These are phyloP conservation scores for Suhomyces kunorum DNA, from an alignment of 1,139 yeast genomes.

Conservation along the genomic window DNA sequence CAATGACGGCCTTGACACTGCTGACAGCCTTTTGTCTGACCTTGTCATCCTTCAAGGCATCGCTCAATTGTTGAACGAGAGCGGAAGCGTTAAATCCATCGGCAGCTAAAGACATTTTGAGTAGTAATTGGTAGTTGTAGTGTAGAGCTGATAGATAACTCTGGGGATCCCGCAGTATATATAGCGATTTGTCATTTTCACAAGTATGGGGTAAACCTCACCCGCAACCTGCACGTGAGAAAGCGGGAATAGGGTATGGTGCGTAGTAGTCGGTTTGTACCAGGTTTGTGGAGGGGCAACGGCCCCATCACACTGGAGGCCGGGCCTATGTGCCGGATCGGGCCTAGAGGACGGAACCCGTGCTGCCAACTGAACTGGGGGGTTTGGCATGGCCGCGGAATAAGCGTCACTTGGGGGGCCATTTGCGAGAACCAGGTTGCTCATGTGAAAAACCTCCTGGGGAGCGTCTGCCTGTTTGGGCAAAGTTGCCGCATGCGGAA, in stretches of 20 bases:
- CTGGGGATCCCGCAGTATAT: conserved; percentile 12
- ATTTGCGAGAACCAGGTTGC: too few species aligned
- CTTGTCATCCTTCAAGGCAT: conserved; percentile 42
- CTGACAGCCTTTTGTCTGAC: conserved; percentile 45
- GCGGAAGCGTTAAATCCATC: conserved; percentile 54
- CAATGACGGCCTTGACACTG: conserved; percentile 63
- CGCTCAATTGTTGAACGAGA: conserved; percentile 44
- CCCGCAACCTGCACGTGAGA: conserved; percentile 6
- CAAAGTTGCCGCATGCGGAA: too few species aligned
- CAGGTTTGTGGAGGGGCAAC: conserved; percentile 1
- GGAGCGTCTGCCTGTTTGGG: too few species aligned
- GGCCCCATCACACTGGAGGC: too few species aligned
- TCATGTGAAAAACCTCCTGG: too few species aligned
- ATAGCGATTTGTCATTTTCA: conserved; percentile 10
- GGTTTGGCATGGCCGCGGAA: too few species aligned
- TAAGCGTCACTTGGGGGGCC: too few species aligned
- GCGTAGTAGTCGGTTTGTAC: too few species aligned
- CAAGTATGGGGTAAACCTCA: conserved; percentile 15
- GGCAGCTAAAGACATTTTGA: conserved; percentile 42
- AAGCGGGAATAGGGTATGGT: too few species aligned
- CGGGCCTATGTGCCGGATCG: too few species aligned
- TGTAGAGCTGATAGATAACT: not conserved
- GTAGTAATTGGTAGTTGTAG: conserved; percentile 6
- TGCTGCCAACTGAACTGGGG: too few species aligned
- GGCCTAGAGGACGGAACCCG: too few species aligned